Percentiles rank a stretch among this genome's conserved stretches.
These are phyloP conservation scores for Kluyveromyces aestuarii DNA, from an alignment of 805 yeast genomes.

Conservation along the genomic window DNA sequence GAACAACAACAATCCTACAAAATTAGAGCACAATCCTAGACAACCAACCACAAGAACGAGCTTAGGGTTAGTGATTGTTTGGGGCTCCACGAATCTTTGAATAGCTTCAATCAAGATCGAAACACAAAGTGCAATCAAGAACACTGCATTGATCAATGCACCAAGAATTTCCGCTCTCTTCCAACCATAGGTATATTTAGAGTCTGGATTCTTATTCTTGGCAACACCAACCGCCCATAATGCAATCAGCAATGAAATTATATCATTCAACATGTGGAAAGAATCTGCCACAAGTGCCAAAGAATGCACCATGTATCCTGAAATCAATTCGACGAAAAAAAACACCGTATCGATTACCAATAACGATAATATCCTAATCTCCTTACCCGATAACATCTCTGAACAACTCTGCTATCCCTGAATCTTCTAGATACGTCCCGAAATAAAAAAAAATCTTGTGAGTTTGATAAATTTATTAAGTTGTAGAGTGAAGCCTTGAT, in stretches of 20 bases:
- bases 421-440: too few relatives aligned
- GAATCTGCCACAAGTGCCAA: conserved; percentile 93
- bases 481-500: too few relatives aligned
- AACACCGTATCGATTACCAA: conserved; percentile 70
- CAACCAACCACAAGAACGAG: conserved; percentile 74
- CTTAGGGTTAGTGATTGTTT: conserved; percentile 69
- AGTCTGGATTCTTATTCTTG: conserved; percentile 69
- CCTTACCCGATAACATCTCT: conserved; percentile 37
- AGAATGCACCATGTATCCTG: conserved; percentile 89
- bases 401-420: too few relatives aligned
- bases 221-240: conserved; percentile 95
- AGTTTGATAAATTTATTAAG: too few relatives aligned
- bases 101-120: conserved; percentile 88
- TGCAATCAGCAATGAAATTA: conserved; percentile 80
- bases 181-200: conserved; percentile 94
- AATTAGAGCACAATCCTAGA: conserved; percentile 74
- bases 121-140: conserved; percentile 82
- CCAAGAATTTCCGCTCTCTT: conserved; percentile 96
- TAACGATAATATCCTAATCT: conserved; percentile 61
- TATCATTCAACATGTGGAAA: conserved; percentile 95
- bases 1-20: conserved; percentile 77
- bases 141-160: conserved; percentile 89
- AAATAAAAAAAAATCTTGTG: too few relatives aligned
- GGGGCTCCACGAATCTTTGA: conserved; percentile 80
- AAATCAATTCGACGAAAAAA: conserved; percentile 74